These are phyloP conservation scores for Peronospora belbahrii DNA, from an alignment of 352 stramenopile genomes.

Conservation along the genomic window DNA sequence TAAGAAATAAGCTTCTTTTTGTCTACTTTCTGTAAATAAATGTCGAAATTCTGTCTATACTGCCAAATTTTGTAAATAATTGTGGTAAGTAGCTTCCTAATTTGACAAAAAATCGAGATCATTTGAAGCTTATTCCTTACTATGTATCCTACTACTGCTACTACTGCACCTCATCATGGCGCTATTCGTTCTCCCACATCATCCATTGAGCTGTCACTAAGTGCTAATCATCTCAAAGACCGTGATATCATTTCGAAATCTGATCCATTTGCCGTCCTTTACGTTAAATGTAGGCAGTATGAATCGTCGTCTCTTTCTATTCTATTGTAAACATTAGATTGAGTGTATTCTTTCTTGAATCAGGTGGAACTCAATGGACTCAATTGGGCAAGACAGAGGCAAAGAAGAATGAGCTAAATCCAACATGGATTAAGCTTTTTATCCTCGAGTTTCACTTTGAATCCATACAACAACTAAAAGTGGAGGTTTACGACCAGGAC, in stretches of 20 bases:
- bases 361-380: slow-evolving; percentile 52
- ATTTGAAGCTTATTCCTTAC: no score
- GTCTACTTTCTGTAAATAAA: no score
- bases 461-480: slow-evolving; percentile 69
- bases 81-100: no score
- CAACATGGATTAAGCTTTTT: slow-evolving; percentile 75
- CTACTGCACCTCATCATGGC: slow-evolving; percentile 7
- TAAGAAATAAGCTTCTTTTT: no score
- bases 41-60: no score
- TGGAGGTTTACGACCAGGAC: slow-evolving; percentile 87
- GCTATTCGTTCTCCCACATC: slow-evolving; percentile 30
- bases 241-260: slow-evolving; percentile 84
- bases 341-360: neutral
- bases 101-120: no score
- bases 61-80: no score
- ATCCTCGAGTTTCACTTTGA: slow-evolving; percentile 82
- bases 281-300: slow-evolving; percentile 25
- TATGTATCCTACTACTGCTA: no score
- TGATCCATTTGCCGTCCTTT: slow-evolving; percentile 78
- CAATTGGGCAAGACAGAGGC: slow-evolving; percentile 73
- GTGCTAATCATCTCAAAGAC: slow-evolving; percentile 73
- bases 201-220: slow-evolving; percentile 75
- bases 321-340: neutral
- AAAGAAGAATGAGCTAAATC: slow-evolving; percentile 68
- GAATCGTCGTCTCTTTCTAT: neutral